Evolutionary conservation across 2,329 filamentous ascomycete species (phyloP).

Genomic region (Xylaria multiplex): DNA sequence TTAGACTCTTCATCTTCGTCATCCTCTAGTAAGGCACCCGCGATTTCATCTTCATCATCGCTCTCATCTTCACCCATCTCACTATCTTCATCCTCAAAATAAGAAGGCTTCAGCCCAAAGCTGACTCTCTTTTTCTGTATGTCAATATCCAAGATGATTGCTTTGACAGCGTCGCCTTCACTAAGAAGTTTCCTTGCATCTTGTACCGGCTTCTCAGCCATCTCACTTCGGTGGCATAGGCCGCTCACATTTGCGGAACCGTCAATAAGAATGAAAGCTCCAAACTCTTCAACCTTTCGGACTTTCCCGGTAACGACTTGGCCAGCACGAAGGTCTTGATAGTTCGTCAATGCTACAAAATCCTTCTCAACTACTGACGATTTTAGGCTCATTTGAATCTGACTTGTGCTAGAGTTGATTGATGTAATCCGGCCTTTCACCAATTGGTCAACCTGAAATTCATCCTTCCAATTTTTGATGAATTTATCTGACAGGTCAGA

Average conservation of each 20-base stretch:
- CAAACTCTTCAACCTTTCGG: constrained; percentile 93
- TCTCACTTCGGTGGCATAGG: constrained; percentile 89
- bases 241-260: constrained; percentile 89
- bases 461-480: constrained; percentile 94
- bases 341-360: constrained; percentile 77
- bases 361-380: constrained; percentile 82
- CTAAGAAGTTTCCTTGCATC: constrained; percentile 91
- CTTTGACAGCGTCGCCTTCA: constrained; percentile 93
- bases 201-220: constrained; percentile 83
- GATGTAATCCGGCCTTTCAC: constrained; percentile 86
- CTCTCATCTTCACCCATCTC: constrained; percentile 60
- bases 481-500: constrained; percentile 90
- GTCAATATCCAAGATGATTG: constrained; percentile 84
- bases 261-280: constrained; percentile 92
- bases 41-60: constrained; percentile 56
- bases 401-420: constrained; percentile 73
- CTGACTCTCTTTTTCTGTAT: constrained; percentile 79
- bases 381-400: constrained; percentile 88
- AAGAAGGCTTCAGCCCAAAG: constrained; percentile 91
- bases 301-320: constrained; percentile 90
- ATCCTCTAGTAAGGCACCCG: constrained; percentile 54
- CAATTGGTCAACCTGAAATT: constrained; percentile 88
- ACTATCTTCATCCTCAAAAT: constrained; percentile 74
- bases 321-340: constrained; percentile 80
- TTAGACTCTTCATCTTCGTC: constrained; percentile 53